Evolutionary conservation across 2,329 filamentous ascomycete genomes (phyloP), one percentile per base, ranked within the genome.

Genomic region (Cytospora paraplurivora): DNA sequence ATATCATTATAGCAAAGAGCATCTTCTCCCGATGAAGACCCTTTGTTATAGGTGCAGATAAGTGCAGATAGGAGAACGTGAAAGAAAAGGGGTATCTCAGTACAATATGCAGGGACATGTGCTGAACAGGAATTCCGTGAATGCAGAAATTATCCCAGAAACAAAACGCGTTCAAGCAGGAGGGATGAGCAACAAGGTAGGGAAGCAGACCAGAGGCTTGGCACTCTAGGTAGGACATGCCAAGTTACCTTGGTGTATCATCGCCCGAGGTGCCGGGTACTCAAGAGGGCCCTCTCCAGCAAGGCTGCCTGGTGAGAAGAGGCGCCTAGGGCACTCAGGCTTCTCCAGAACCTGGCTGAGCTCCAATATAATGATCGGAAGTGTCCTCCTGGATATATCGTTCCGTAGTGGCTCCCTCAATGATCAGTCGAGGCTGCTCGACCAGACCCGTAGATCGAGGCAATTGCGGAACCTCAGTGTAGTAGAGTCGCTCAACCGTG

Each of bases 71-170:
- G 51, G 33, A 33, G 44, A 37, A 19, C 21, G n/a, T 19, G 21
- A 7, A 47, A 54, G 38, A 32, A 55, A 61, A 49, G 51, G 58
- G 58, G 58, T 61, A 61, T 61, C 58, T 55, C 58, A 49, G 51
- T 55, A 55, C 58, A 61, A 55, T 49, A 49, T 37, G 33, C 32
- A 21, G 38, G 58, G 38, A 55, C 51, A 41, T 54, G 54, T 32
- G 32, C 58, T 38, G 19, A 52, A 61, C 41, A 61, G 54, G 35
- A 21, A 55, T 55, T 21, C 44, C 44, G 21, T 21, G n/a, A 19
- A 15, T 49, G 58, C 51, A 55, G 55, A 59, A 55, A n/a, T 17
- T 5, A 7, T 47, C 44, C 38, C 51, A 33, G 55, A 49, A 55
- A 38, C 51, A 61, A 44, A 55, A 32, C 44, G 44, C n/a, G 10